Evolutionary conservation across 139 green algal genomes (phyloP).

Genomic region (Micromonas pusilla): DNA sequence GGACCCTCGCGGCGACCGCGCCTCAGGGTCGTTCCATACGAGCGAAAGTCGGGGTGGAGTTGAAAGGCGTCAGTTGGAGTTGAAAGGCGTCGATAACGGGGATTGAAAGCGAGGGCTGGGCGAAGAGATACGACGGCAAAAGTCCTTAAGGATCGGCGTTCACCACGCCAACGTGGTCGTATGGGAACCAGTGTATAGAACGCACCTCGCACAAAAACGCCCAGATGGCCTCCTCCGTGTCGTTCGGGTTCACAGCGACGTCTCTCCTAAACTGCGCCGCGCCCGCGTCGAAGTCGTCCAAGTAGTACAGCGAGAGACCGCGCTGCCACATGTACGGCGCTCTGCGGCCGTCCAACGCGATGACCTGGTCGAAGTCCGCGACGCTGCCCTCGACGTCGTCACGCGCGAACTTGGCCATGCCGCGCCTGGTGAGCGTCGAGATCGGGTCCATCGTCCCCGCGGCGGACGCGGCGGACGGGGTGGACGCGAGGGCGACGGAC

Average conservation of each 20-base stretch:
- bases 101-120: too few relatives aligned
- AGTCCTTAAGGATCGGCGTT: too few relatives aligned
- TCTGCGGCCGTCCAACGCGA: background rate
- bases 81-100: too few relatives aligned
- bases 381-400: slow-evolving; percentile 18
- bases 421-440: background rate
- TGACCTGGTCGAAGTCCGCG: slow-evolving; percentile 1
- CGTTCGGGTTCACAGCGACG: slow-evolving; percentile 83
- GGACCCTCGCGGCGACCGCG: slow-evolving; percentile 15
- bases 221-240: slow-evolving; percentile 81
- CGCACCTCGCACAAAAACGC: slow-evolving; percentile 75
- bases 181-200: too few relatives aligned
- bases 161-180: too few relatives aligned
- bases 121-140: too few relatives aligned
- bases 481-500: background rate
- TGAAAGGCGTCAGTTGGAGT: too few relatives aligned
- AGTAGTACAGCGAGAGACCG: slow-evolving; percentile 71
- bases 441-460: background rate
- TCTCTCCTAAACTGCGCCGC: slow-evolving; percentile 60
- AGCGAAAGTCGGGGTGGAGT: too few relatives aligned
- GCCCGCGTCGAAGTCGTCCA: slow-evolving; percentile 42
- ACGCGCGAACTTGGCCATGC: background rate
- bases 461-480: too few relatives aligned
- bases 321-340: slow-evolving; percentile 52
- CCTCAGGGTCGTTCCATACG: slow-evolving; percentile 44